These are phyloP conservation scores for Talaromyces borbonicus DNA, from an alignment of 495 filamentous ascomycete species.

Conservation along the genomic window DNA sequence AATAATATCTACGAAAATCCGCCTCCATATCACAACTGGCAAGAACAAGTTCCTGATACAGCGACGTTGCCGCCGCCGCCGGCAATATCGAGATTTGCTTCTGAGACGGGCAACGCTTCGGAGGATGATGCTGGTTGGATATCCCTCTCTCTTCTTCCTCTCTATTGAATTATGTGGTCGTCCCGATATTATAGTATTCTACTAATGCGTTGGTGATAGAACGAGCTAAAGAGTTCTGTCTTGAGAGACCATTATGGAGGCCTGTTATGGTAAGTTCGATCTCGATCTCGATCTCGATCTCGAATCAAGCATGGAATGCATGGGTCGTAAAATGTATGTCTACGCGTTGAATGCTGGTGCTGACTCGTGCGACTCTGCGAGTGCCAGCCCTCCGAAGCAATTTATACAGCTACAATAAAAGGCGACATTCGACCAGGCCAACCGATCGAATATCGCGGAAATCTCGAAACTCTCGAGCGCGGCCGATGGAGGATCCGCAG, in stretches of 20 bases:
- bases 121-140: conserved; percentile 44
- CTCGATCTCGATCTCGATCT: too few relatives aligned
- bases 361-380: not conserved
- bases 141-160: not conserved
- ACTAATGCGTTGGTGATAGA: conserved; percentile 22
- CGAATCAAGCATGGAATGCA: too few relatives aligned
- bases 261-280: conserved; percentile 28
- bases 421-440: conserved; percentile 36
- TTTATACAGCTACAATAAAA: conserved; percentile 29
- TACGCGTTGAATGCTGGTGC: not conserved
- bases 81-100: conserved; percentile 52
- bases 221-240: conserved; percentile 63
- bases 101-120: conserved; percentile 66
- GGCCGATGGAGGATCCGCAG: conserved; percentile 39
- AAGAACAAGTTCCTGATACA: conserved; percentile 66
- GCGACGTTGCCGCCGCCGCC: conserved; percentile 77
- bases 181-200: not conserved
- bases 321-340: too few relatives aligned
- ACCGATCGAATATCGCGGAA: conserved; percentile 39
- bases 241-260: conserved; percentile 47
- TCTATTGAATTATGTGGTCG: too few relatives aligned
- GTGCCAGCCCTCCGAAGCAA: conserved; percentile 24
- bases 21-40: conserved; percentile 70
- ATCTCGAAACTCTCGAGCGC: conserved; percentile 17
- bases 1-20: conserved; percentile 21